These are phyloP conservation scores for Ceratocystis huliohia DNA, from an alignment of 2,329 filamentous ascomycete species.

Conservation along the genomic window DNA sequence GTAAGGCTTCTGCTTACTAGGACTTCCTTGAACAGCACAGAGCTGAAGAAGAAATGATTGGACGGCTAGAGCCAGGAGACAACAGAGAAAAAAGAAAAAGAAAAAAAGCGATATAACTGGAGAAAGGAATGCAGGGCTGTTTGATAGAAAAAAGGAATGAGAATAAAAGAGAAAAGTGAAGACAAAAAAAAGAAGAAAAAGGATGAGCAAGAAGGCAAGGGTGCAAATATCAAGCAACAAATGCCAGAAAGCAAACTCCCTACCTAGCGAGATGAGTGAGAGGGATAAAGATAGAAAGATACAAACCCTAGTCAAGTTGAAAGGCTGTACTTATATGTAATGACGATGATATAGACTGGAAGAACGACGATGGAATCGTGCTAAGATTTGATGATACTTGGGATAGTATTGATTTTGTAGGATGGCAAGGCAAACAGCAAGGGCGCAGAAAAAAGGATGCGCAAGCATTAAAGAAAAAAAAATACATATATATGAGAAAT, in stretches of 20 bases:
- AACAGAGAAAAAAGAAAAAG: slow-evolving; percentile 4
- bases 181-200: not conserved
- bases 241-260: not conserved
- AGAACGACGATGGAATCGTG: not conserved
- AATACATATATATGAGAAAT: not conserved
- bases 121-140: not conserved
- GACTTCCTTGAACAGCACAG: slow-evolving; percentile 4
- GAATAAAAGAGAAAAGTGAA: slow-evolving; percentile 5
- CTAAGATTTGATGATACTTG: not conserved
- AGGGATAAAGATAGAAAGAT: not conserved
- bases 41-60: slow-evolving; percentile 5
- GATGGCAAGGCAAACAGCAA: not conserved
- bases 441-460: not conserved
- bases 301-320: not conserved
- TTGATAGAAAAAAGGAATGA: slow-evolving; percentile 2
- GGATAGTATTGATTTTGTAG: slow-evolving; percentile 4
- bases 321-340: not conserved
- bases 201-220: slow-evolving; percentile 3
- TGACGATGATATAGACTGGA: slow-evolving; percentile 4
- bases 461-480: not conserved
- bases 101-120: not conserved
- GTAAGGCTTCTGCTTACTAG: slow-evolving; percentile 4
- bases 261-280: not conserved
- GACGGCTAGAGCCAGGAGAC: not conserved
- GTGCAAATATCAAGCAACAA: not conserved